phyloP scores from a whole-genome alignment of 2,329 filamentous ascomycete genomes.

The Phialocephala sp. region DNA sequence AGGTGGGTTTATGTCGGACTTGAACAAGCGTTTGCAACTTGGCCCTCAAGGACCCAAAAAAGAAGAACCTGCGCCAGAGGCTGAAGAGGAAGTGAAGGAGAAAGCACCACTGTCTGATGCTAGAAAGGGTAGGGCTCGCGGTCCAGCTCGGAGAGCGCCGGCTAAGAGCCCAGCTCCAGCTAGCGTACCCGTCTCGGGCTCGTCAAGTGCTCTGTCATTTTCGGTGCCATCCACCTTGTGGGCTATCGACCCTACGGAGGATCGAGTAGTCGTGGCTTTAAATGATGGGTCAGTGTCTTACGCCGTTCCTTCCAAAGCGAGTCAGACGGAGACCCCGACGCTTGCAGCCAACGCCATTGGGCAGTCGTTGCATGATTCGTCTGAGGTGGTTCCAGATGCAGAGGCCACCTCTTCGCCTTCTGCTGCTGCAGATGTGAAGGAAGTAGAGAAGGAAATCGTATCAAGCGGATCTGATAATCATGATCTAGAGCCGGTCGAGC shows the following conservation, averaged over 20 bases:
- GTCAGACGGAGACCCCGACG: slow-evolving; percentile 31
- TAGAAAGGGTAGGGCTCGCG: slow-evolving; percentile 86
- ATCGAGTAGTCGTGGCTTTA: slow-evolving; percentile 44
- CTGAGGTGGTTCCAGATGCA: slow-evolving; percentile 28
- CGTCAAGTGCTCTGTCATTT: slow-evolving; percentile 33
- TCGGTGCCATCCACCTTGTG: slow-evolving; percentile 47
- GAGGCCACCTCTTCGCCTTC: slow-evolving; percentile 24
- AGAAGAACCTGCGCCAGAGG: slow-evolving; percentile 65
- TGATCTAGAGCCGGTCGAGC: slow-evolving; percentile 23
- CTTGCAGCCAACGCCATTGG: slow-evolving; percentile 38
- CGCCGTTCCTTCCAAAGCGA: slow-evolving; percentile 26
- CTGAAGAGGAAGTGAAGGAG: slow-evolving; percentile 60
- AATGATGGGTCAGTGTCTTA: slow-evolving; percentile 21
- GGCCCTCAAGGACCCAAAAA: slow-evolving; percentile 84
- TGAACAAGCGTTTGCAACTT: slow-evolving; percentile 86
- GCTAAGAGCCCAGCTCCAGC: slow-evolving; percentile 48
- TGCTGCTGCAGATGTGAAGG: slow-evolving; percentile 28
- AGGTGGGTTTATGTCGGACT: slow-evolving; percentile 88
- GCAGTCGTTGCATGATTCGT: slow-evolving; percentile 31
- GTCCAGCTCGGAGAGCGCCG: slow-evolving; percentile 78
- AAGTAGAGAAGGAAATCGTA: slow-evolving; percentile 25
- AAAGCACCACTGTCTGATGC: slow-evolving; percentile 86
- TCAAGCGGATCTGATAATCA: slow-evolving; percentile 16
- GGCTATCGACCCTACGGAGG: slow-evolving; percentile 49
- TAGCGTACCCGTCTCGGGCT: slow-evolving; percentile 22